These are phyloP conservation scores for Papiliotrema flavescens DNA, from an alignment of 1,284 basidiomycete genomes.

Conservation along the genomic window DNA sequence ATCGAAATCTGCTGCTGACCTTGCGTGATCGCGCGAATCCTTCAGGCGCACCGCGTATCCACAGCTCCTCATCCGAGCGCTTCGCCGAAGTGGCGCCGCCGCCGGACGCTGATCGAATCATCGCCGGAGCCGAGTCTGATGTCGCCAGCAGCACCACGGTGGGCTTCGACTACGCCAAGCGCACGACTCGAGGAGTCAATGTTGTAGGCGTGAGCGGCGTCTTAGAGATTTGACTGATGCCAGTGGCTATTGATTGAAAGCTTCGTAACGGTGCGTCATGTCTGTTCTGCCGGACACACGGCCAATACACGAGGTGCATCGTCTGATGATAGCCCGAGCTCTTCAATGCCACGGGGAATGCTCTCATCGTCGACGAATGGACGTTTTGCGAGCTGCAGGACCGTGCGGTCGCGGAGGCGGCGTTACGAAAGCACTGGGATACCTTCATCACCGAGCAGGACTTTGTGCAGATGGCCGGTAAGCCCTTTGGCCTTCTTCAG, in stretches of 20 bases:
- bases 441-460: conserved; percentile 73
- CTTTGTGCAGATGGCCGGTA: conserved; percentile 74
- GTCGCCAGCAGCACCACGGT: neutral
- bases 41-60: no score
- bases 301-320: no score
- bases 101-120: neutral
- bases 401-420: conserved; percentile 26
- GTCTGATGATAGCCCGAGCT: conserved; percentile 59
- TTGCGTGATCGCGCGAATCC: no score
- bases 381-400: conserved; percentile 58
- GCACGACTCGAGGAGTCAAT: conserved; percentile 49
- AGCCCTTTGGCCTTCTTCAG: no score
- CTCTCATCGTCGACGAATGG: conserved; percentile 71
- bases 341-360: conserved; percentile 74
- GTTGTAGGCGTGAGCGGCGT: conserved; percentile 43
- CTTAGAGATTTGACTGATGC: neutral
- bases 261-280: conserved; percentile 32
- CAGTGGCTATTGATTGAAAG: conserved; percentile 44
- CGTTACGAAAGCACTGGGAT: conserved; percentile 41
- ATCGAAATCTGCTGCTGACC: no score
- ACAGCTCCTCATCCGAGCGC: no score
- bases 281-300: no score
- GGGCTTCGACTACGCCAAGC: conserved; percentile 26
- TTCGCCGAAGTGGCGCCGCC: no score
- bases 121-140: neutral